A percentile compares a stretch with the other conserved stretches of the same genome.
phyloP scores from a whole-genome alignment of 2,329 filamentous ascomycete species.

The Aspergillus fructus region DNA sequence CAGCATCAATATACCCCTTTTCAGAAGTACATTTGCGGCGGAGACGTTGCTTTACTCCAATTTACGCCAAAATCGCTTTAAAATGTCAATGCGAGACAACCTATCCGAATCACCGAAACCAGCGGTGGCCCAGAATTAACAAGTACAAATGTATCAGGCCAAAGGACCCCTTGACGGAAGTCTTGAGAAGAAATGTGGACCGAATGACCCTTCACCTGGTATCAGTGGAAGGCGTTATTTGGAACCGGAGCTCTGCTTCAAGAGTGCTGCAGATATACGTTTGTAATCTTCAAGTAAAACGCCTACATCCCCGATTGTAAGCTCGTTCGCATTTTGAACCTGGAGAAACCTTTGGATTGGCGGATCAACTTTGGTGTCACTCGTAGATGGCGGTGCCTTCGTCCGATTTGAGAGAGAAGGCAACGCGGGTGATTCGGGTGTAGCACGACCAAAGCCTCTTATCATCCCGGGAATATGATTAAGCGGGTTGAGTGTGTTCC shows the following conservation, averaged over 20 bases:
- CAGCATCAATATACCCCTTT: conserved; percentile 13
- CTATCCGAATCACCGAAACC: conserved; percentile 19
- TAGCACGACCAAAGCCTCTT: conserved; percentile 65
- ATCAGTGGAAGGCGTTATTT: conserved; percentile 10
- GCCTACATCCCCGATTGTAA: conserved; percentile 71
- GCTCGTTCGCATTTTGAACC: conserved; percentile 65
- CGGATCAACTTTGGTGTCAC: conserved; percentile 45
- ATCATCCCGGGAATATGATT: conserved; percentile 76
- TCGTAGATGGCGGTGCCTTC: conserved; percentile 22
- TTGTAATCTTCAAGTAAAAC: conserved; percentile 73
- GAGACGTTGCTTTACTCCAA: conserved; percentile 4
- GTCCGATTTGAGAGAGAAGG: conserved; percentile 42
- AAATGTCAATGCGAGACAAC: background rate
- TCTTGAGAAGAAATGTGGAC: background rate
- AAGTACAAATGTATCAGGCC: background rate
- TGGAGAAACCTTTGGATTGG: conserved; percentile 74
- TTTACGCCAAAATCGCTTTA: conserved; percentile 8
- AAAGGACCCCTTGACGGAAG: background rate
- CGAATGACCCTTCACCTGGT: background rate
- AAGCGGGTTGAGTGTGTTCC: conserved; percentile 79
- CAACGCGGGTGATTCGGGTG: conserved; percentile 41
- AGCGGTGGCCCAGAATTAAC: conserved; percentile 11
- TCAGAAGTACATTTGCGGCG: background rate
- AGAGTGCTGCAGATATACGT: conserved; percentile 64
- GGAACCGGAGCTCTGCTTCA: conserved; percentile 41